These are phyloP conservation scores for Dothidotthia symphoricarpi DNA, from an alignment of 2,329 filamentous ascomycete species.

Conservation along the genomic window DNA sequence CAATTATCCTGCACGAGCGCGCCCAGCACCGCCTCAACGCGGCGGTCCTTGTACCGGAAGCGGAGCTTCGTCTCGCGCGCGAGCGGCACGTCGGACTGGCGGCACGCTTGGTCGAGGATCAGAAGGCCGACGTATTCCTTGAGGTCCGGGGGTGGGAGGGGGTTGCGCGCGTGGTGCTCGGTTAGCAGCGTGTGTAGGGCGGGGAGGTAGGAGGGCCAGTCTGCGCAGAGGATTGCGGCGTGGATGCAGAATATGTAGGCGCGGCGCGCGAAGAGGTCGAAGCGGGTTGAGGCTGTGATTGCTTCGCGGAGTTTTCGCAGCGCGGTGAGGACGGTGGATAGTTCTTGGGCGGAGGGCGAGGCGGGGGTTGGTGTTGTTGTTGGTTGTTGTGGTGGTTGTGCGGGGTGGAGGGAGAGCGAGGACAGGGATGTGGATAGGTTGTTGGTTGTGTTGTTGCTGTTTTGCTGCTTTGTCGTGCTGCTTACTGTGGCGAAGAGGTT, in stretches of 20 bases:
- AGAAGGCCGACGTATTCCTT: slow-evolving; percentile 78
- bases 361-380: slow-evolving; percentile 23
- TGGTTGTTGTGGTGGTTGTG: slow-evolving; percentile 3
- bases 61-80: slow-evolving; percentile 66
- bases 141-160: slow-evolving; percentile 69
- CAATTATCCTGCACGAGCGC: slow-evolving; percentile 81
- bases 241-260: slow-evolving; percentile 91
- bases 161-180: slow-evolving; percentile 64
- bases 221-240: slow-evolving; percentile 73
- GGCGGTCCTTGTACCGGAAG: slow-evolving; percentile 64
- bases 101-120: slow-evolving; percentile 84
- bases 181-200: slow-evolving; percentile 78
- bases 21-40: slow-evolving; percentile 66
- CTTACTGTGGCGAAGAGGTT: slow-evolving; percentile 69
- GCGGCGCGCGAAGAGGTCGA: slow-evolving; percentile 79
- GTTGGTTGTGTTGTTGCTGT: slow-evolving; percentile 7
- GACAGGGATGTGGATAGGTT: slow-evolving; percentile 15
- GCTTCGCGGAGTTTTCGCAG: slow-evolving; percentile 91
- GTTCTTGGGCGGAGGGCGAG: slow-evolving; percentile 48
- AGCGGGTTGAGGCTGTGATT: slow-evolving; percentile 73
- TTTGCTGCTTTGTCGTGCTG: slow-evolving; percentile 4
- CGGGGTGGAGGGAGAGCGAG: slow-evolving; percentile 19
- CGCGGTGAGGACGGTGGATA: slow-evolving; percentile 74
- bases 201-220: slow-evolving; percentile 86
- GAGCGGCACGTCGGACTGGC: slow-evolving; percentile 69